Evolutionary conservation across 108 stramenopile genomes (phyloP).

Genomic region (Seminavis robusta): DNA sequence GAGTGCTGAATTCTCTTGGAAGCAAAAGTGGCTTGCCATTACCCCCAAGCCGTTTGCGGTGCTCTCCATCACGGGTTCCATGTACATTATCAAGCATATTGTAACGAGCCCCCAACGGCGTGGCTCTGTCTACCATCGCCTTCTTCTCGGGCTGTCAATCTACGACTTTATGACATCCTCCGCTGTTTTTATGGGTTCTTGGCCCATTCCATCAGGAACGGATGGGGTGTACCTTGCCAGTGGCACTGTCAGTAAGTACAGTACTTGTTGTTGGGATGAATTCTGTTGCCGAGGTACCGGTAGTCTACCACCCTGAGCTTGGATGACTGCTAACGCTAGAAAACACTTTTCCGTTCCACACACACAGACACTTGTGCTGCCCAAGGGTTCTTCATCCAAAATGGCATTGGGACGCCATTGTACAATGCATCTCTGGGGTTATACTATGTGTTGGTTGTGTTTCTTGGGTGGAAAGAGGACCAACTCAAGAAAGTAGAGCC

Average conservation of each 20-base stretch:
- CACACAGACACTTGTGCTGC: slow-evolving; percentile 31
- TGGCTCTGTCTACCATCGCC: slow-evolving; percentile 18
- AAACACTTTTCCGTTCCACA: no score
- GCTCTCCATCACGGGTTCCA: not conserved
- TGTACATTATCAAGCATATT: not conserved
- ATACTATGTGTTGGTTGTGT: slow-evolving; percentile 46
- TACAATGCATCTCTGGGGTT: slow-evolving; percentile 41
- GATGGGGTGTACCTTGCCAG: not conserved
- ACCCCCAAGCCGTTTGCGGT: not conserved
- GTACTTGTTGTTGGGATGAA: no score
- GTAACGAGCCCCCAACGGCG: slow-evolving; percentile 1
- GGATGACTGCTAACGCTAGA: no score
- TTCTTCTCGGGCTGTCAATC: slow-evolving; percentile 24
- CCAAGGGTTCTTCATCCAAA: slow-evolving; percentile 50
- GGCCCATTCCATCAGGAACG: slow-evolving; percentile 18
- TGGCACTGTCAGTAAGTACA: no score
- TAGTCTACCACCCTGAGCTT: no score
- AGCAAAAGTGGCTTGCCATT: not conserved
- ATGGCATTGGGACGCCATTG: slow-evolving; percentile 28
- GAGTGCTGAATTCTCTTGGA: no score
- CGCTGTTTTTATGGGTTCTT: slow-evolving; percentile 11
- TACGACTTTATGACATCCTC: slow-evolving; percentile 16
- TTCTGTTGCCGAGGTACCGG: no score
- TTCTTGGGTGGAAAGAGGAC: slow-evolving; percentile 21
- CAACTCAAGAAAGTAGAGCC: slow-evolving; percentile 26